phyloP scores from a whole-genome alignment of 768 basidiomycete species.

The Mycena pura region DNA sequence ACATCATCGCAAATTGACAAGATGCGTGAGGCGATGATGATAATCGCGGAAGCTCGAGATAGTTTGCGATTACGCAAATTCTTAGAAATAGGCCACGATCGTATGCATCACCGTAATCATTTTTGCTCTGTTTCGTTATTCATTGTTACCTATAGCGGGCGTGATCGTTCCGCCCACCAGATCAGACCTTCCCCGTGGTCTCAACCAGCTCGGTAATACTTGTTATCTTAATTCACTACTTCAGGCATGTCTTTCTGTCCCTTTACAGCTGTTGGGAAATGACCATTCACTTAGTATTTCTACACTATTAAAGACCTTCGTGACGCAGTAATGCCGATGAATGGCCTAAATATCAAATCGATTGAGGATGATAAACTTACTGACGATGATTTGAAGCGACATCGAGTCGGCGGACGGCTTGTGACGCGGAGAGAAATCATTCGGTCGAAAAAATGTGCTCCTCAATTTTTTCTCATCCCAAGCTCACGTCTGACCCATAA shows the following conservation, averaged over 20 bases:
- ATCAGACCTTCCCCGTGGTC: conserved; percentile 79
- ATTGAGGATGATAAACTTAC: conserved; percentile 74
- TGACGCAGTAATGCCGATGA: conserved; percentile 70
- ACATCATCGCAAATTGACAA: conserved; percentile 65
- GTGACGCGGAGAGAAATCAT: conserved; percentile 83
- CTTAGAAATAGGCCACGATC: conserved; percentile 70
- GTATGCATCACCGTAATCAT: conserved; percentile 53
- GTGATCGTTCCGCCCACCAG: conserved; percentile 59
- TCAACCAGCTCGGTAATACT: conserved; percentile 89
- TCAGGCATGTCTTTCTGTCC: conserved; percentile 51
- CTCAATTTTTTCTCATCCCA: neutral
- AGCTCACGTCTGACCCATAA: conserved; percentile 16
- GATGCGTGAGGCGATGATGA: conserved; percentile 73
- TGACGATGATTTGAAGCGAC: conserved; percentile 81
- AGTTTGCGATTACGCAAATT: conserved; percentile 76
- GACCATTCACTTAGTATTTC: conserved; percentile 70
- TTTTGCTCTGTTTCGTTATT: neutral
- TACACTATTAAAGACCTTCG: conserved; percentile 94
- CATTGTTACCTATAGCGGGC: conserved; percentile 57
- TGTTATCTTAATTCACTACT: conserved; percentile 86
- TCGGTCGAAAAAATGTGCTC: conserved; percentile 83
- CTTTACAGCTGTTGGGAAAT: neutral
- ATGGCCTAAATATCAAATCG: conserved; percentile 57
- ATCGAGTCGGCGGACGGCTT: conserved; percentile 86
- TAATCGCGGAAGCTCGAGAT: conserved; percentile 78